Evolutionary conservation across 164 flowering plant species (phyloP).

Genomic region (Chloranthus sessilifolius): DNA sequence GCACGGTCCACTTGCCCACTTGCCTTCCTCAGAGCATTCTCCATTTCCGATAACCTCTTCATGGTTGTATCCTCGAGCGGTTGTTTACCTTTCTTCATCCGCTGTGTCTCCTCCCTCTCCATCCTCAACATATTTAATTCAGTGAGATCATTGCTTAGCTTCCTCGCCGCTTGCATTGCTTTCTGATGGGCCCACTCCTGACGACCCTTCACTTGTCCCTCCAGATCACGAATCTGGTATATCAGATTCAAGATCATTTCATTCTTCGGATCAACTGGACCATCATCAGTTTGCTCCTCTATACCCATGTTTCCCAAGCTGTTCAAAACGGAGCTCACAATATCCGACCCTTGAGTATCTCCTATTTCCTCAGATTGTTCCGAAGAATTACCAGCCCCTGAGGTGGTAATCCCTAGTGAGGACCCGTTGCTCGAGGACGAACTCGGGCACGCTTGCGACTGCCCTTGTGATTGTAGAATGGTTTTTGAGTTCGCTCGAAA

Average conservation of each 20-base stretch:
- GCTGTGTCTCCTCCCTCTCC: constrained; percentile 86
- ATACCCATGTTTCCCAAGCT: constrained; percentile 79
- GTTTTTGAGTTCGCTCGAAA: constrained; percentile 57
- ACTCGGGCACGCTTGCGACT: constrained; percentile 33
- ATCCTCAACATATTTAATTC: constrained; percentile 81
- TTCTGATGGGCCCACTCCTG: constrained; percentile 97
- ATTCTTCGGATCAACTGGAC: constrained; percentile 54
- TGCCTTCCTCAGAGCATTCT: constrained; percentile 84
- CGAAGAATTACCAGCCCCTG: constrained; percentile 18
- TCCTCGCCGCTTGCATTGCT: constrained; percentile 98
- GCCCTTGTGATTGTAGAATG: constrained; percentile 28
- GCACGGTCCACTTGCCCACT: constrained; percentile 91
- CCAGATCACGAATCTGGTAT: constrained; percentile 76
- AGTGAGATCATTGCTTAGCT: constrained; percentile 78
- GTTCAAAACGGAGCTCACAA: constrained; percentile 51
- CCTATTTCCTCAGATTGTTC: constrained; percentile 33
- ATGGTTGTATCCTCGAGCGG: constrained; percentile 76
- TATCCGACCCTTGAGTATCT: constrained; percentile 38
- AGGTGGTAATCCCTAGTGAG: constrained; percentile 5
- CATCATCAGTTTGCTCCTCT: constrained; percentile 55
- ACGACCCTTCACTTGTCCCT: constrained; percentile 73
- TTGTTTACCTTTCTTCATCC: constrained; percentile 84
- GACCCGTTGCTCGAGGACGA: constrained; percentile 25
- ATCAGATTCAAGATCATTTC: constrained; percentile 54
- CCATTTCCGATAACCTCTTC: constrained; percentile 90